Evolutionary conservation across 2,329 filamentous ascomycete species (phyloP).

Genomic region (Elsinoe batatas): DNA sequence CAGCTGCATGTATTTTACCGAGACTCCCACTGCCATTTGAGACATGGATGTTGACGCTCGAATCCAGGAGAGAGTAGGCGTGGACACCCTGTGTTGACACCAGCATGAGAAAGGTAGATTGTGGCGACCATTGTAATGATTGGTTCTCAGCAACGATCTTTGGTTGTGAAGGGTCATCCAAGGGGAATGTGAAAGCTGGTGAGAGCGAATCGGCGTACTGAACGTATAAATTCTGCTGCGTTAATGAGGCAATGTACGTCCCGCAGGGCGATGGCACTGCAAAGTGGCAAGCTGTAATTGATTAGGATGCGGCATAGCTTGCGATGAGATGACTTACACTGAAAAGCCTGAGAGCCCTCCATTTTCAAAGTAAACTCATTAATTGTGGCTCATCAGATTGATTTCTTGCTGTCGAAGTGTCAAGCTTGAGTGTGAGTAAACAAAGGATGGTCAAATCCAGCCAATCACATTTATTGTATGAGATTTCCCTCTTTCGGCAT

Average conservation of each 20-base stretch:
- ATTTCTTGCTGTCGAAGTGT: not conserved
- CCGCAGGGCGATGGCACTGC: constrained; percentile 32
- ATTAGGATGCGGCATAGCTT: not conserved
- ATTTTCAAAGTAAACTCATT: not conserved
- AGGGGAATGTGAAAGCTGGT: constrained; percentile 27
- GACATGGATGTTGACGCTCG: constrained; percentile 34
- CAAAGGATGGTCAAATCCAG: not conserved
- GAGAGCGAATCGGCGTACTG: constrained; percentile 29
- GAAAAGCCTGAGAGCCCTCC: constrained; percentile 6
- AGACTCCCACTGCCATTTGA: constrained; percentile 41
- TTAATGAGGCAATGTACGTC: constrained; percentile 31
- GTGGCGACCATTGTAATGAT: constrained; percentile 30
- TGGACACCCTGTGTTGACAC: constrained; percentile 31
- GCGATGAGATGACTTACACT: not conserved
- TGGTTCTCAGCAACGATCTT: constrained; percentile 22
- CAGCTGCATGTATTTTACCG: constrained; percentile 36
- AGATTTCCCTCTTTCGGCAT: not conserved
- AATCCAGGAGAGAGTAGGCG: constrained; percentile 34
- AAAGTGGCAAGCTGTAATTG: constrained; percentile 17
- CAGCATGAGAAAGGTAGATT: constrained; percentile 32
- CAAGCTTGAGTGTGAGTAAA: not conserved
- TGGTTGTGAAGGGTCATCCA: constrained; percentile 23
- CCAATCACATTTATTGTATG: not conserved
- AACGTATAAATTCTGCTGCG: constrained; percentile 30
- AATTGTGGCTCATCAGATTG: not conserved